Base-by-base conservation (phyloP, 352 stramenopile genomes). In the Globisporangium acanthophoron region DNA sequence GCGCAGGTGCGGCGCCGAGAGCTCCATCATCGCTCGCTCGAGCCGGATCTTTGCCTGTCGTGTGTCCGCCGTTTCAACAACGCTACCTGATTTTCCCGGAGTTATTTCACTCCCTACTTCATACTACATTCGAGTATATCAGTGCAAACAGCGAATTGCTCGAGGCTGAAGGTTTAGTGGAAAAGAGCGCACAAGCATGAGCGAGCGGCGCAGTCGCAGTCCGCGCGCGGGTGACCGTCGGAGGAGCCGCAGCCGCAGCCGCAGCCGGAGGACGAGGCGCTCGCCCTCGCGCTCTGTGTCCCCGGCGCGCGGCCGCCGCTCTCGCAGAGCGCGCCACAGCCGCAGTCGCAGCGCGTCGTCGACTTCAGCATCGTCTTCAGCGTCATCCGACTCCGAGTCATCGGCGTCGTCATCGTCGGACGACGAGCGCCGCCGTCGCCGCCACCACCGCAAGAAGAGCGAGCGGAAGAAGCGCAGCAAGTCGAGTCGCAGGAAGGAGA, bases 291-390 rank as follows among this genome's bases (percentile, higher is more conserved):
- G 16, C n/a, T 56, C 45, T 11, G 5, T 29, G 33, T 43, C 59
- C 16, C n/a, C 39, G 15, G 24, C 50, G 50, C n/a, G 18, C 12
- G 20, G 21, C 21, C 48, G 49, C 31, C 53, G 31, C 43, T 65
- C 58, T 33, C 63, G 39, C 12, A 65, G 12, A 11, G 5, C 13
- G 15, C 7, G 47, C 6, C 62, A 47, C 40, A 64, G 58, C 27
- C 54, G 51, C 40, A 64, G 58, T 24, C 54, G 51, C 37, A 40
- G 69, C 20, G 67, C 61, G 20, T 79, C 61, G 11, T 76, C 73
- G 24, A 59, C 61, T 45, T 66, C 61, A 11, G 71, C 74, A n/a
- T 78, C 70, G 8, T 62, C 67, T 24, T 69, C 65, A 7, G 66
- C 58, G 33, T 52, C 60, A 50, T 79, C 74, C 12, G 81, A 66